Base-by-base conservation (phyloP, 1,139 yeast species). In the Scheffersomyces titani region DNA sequence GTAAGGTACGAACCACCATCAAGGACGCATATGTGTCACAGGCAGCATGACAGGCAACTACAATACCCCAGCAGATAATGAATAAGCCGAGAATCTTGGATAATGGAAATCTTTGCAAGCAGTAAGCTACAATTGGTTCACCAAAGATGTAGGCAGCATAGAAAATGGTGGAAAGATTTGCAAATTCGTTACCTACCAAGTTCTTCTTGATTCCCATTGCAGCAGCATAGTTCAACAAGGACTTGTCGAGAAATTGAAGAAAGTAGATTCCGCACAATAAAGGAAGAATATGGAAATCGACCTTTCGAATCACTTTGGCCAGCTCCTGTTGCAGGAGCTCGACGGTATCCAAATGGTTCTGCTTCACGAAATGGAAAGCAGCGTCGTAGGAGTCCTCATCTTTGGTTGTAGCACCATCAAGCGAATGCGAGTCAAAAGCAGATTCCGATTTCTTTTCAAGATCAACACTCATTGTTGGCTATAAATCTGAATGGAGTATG, bases 121-220 rank as follows among this genome's bases (percentile, higher is more conserved):
- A 66, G 54, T 71, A 64, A 0, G 80, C 73, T 40, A 76, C 72
- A 40, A 81, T 59, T 1, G 85, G 83, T 54, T 79, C 84, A 44
- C 81, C 83, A 51, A 79, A 72, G 51, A 82, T 76, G 59, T 80
- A 81, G 1, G 84, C 82, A 51, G 73, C 80, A 56, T 76, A 79
- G 57, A 78, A 72, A 48, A 77, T 76, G 5, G 83, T 77, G 13
- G 79, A 78, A 49, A 78, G 67, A 61, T 80, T 73, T 49, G 81
- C 75, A 61, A 75, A 80, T 57, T 80, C 74, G 56, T 75, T 70
- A 4, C 78, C 74, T 13, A 65, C 66, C 54, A 77, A 63, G 52
- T 75, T 64, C 6, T 67, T 64, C 62, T 77, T 77, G 53, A 82
- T 76, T 0, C 86, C 86, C 84, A 81, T 81, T 1, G 81, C 84